These are phyloP conservation scores for Novymonas esmeraldas DNA, from an alignment of 208 protist genomes.

Conservation along the genomic window DNA sequence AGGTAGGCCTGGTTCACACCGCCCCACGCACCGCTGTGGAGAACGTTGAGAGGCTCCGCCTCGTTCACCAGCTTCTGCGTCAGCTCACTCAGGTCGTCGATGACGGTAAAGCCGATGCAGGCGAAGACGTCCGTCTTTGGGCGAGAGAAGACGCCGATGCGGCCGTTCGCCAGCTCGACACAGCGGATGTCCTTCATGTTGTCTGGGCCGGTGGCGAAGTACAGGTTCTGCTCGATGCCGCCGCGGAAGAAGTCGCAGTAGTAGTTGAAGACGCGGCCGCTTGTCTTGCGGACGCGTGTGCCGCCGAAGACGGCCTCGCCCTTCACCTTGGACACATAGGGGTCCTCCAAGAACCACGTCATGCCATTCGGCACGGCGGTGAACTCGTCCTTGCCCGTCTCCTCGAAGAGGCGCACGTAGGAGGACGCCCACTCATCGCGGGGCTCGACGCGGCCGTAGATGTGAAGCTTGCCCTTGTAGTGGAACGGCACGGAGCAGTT, in stretches of 20 bases:
- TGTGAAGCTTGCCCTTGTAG: conserved; percentile 53
- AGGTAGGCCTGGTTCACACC: conserved; percentile 73
- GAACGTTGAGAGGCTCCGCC: conserved; percentile 56
- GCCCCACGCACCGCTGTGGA: conserved; percentile 62
- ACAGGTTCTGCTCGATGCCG: conserved; percentile 39
- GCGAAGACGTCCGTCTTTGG: conserved; percentile 50
- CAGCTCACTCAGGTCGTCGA: conserved; percentile 50
- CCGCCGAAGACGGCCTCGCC: conserved; percentile 58
- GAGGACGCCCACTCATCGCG: conserved; percentile 53
- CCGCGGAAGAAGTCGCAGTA: conserved; percentile 67
- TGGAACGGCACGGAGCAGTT: conserved; percentile 62
- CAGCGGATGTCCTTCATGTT: conserved; percentile 68
- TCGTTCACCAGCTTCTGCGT: conserved; percentile 48
- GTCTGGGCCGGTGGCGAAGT: conserved; percentile 52
- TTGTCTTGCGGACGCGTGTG: conserved; percentile 49
- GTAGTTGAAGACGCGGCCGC: conserved; percentile 42
- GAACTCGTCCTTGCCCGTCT: conserved; percentile 68
- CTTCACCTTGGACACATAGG: conserved; percentile 50
- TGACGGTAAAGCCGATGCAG: conserved; percentile 67
- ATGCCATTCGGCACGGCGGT: conserved; percentile 43
- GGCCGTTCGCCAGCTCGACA: conserved; percentile 44
- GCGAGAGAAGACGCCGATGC: conserved; percentile 68
- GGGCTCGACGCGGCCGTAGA: conserved; percentile 56
- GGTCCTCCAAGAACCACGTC: conserved; percentile 59
- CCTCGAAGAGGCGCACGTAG: conserved; percentile 51